Conservation (phyloP, 1,284 basidiomycete genomes). For the Tremellales sp. region DNA sequence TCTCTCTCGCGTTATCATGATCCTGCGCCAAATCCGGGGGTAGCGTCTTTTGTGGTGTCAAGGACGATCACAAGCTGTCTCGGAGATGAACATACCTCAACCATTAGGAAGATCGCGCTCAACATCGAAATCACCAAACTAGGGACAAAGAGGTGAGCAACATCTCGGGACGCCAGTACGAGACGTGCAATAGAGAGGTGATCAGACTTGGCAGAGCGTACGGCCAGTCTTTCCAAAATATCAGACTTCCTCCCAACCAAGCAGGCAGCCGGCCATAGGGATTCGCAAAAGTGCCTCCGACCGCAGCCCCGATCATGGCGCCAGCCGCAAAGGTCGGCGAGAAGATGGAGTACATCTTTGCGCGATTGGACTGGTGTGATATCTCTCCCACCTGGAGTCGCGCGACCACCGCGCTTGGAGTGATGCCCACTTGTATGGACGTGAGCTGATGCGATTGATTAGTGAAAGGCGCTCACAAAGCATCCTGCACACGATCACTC, state of each 20-base stretch:
- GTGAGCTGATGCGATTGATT: not conserved
- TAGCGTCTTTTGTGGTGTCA: too few species aligned
- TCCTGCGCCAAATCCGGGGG: too few species aligned
- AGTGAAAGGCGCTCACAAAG: conserved; percentile 16
- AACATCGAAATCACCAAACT: too few species aligned
- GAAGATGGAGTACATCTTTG: conserved; percentile 25
- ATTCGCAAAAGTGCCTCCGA: conserved; percentile 27
- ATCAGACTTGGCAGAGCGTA: conserved; percentile 24
- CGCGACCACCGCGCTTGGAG: conserved; percentile 15
- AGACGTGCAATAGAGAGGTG: conserved; percentile 14
- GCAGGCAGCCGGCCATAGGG: conserved; percentile 23
- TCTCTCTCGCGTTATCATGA: too few species aligned
- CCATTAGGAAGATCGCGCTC: too few species aligned
- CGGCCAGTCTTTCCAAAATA: conserved; percentile 20
- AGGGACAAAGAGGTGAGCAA: not conserved
- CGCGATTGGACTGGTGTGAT: conserved; percentile 22
- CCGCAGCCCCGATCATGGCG: conserved; percentile 17
- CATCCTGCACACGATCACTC: conserved; percentile 24
- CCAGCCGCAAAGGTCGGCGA: conserved; percentile 23
- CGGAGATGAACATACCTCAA: too few species aligned
- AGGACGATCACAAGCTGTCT: too few species aligned
- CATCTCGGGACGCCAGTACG: not conserved
- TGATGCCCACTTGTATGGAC: conserved; percentile 21
- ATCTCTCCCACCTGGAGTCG: conserved; percentile 22
- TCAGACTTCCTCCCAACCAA: conserved; percentile 18